Conservation (phyloP, 139 green algal genomes). For the Chlorella sp. region DNA sequence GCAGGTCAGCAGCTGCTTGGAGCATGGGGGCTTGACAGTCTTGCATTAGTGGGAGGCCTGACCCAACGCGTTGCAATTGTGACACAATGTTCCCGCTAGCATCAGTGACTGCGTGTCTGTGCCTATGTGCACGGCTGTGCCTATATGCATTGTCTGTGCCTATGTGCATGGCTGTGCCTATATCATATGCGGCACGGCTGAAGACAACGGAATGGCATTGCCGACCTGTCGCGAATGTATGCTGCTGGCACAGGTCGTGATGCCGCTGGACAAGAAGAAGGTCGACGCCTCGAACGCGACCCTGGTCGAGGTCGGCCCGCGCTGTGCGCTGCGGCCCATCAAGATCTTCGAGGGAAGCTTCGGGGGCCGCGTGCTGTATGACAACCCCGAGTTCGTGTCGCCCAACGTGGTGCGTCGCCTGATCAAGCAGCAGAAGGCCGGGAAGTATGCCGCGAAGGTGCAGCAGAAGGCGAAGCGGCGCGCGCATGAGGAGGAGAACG, state of each 20-base stretch:
- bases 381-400: slow-evolving; percentile 88
- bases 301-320: slow-evolving; percentile 60
- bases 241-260: slow-evolving; percentile 74
- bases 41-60: too few species aligned
- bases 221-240: too few species aligned
- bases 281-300: slow-evolving; percentile 34
- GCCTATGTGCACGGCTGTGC: too few species aligned
- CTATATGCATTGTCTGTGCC: too few species aligned
- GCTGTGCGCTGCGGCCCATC: slow-evolving; percentile 87
- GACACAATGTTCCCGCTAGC: too few species aligned
- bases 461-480: slow-evolving; percentile 42
- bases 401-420: slow-evolving; percentile 72
- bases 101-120: too few species aligned
- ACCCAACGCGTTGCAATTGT: too few species aligned
- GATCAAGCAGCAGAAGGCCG: slow-evolving; percentile 61
- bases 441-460: slow-evolving; percentile 82
- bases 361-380: slow-evolving; percentile 80
- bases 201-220: too few species aligned
- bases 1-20: too few species aligned
- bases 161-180: too few species aligned
- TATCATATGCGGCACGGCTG: too few species aligned
- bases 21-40: too few species aligned
- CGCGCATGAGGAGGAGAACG: slow-evolving; percentile 45
- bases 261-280: slow-evolving; percentile 69
- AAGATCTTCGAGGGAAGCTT: slow-evolving; percentile 84